phyloP scores from a whole-genome alignment of 768 basidiomycete genomes.

The Amanita thiersii region DNA sequence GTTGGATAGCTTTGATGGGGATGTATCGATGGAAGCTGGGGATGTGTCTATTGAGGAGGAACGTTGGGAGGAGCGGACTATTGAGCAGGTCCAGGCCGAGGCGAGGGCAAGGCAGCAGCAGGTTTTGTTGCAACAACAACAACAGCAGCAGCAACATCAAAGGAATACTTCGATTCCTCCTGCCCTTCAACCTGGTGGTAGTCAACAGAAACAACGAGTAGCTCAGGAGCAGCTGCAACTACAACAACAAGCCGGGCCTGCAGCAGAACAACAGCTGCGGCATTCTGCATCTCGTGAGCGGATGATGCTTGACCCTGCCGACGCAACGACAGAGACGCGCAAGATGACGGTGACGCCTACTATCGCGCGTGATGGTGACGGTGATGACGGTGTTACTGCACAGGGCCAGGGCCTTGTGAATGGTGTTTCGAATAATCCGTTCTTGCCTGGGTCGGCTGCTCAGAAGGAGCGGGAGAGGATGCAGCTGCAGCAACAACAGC shows the following conservation, averaged over 20 bases:
- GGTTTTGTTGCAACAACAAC: slow-evolving; percentile 22
- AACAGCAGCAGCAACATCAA: slow-evolving; percentile 24
- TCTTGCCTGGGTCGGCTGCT: neutral
- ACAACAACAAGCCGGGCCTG: slow-evolving; percentile 31
- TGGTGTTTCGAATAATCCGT: too few species aligned
- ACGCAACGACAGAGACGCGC: slow-evolving; percentile 63
- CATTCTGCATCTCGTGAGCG: slow-evolving; percentile 18
- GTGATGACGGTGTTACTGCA: neutral
- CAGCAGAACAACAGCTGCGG: slow-evolving; percentile 9
- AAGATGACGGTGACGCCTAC: slow-evolving; percentile 74
- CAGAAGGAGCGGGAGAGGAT: neutral
- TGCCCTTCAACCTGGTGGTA: slow-evolving; percentile 17
- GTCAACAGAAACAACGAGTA: slow-evolving; percentile 8
- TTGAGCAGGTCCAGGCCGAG: slow-evolving; percentile 26
- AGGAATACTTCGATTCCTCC: slow-evolving; percentile 19
- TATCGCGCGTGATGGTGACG: slow-evolving; percentile 53
- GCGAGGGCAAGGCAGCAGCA: slow-evolving; percentile 19
- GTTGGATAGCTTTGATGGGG: too few species aligned
- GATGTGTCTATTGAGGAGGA: slow-evolving; percentile 2
- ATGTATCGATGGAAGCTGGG: too few species aligned
- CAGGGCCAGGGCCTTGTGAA: too few species aligned
- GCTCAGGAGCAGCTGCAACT: slow-evolving; percentile 20
- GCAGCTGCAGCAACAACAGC: slow-evolving; percentile 11
- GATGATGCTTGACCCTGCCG: slow-evolving; percentile 20
- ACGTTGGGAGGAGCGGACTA: slow-evolving; percentile 6